Evolutionary conservation across 768 basidiomycete genomes (phyloP), one percentile per base, ranked within the genome.

Genomic region (Coprinellus micaceus): DNA sequence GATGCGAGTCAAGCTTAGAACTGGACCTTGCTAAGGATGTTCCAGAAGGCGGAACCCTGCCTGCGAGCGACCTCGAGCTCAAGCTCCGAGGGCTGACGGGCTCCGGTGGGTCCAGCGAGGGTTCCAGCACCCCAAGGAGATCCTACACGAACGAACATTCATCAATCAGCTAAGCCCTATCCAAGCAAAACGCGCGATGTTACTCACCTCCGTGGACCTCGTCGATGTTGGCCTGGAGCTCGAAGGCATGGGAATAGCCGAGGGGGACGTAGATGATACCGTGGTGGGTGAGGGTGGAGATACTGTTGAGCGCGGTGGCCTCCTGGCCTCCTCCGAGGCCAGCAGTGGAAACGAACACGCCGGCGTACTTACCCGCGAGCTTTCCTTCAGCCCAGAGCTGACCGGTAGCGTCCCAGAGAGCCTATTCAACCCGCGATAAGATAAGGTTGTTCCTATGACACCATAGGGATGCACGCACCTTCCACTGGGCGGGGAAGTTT

Each of bases 291-390:
- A 92, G 64, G 41, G 86, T 82, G 52, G 80, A 81, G 66, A 90
- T 64, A 33, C 73, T 64, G 52, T 64, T 76, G 33, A 84, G 60
- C 45, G 73, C 76, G 3, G 86, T 88, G 3, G 75, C 58, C 63
- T 86, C 88, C 61, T 94, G 91, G n/a, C 92, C 92, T 57, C 91
- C 90, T 53, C 91, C 90, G 11, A 77, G 82, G n/a, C 77, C 74
- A 1, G 78, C 87, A 0, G 88, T 85, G 22, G 86, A 86, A 47
- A 90, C 82, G 74, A 93, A 94, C 40, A 84, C 71, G 13, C 84
- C 78, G 2, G 81, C 91, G 61, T 82, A 85, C 69, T 94, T 95
- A 61, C 91, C 92, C 17, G 77, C 70, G 50, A 94, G 74, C 1
- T 70, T 74, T 21, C 90, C 85, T 0, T 55, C 22, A 0, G 56